Base-by-base conservation (phyloP, 352 stramenopile genomes). In the Blastocystis sp. region DNA sequence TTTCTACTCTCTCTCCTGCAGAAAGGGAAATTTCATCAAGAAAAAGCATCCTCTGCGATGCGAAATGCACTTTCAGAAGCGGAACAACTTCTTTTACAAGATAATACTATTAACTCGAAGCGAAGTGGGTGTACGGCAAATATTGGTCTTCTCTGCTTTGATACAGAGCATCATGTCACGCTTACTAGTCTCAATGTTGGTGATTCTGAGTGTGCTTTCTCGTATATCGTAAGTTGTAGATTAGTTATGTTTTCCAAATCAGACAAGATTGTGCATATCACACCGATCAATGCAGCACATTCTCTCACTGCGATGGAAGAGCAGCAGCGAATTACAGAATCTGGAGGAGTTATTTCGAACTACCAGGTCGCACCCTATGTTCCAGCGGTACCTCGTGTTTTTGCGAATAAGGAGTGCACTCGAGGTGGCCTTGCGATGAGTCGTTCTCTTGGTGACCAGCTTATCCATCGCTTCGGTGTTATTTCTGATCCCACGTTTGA, bases 371-470 rank as follows among this genome's bases (percentile, higher is more conserved):
- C n/a, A n/a, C 68, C 68, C 4, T 56, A 34, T 45, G 26, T 79
- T 43, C 68, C 68, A n/a, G 2, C 18, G 0, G 39, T 79, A 11
- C 68, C 68, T 18, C 41, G 34, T n/a, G 68, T 79, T 5, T 79
- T 79, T 50, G 50, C 50, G 9, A 63, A 79, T 41, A 63, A 79
- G 50, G 43, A 79, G 30, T 79, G 68, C 30, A 79, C 68, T 18
- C 68, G 68, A 64, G 68, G 68, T 7, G 68, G 68, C 9, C 45
- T 79, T 24, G 68, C 68, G 30, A 79, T 79, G 68, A 79, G 68
- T 56, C 68, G 68, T 34, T 63, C 43, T 16, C 55, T 79, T 62
- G 68, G 68, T 20, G 68, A 79, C 30, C 30, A 79, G 68, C 68
- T 79, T 20, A 79, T 79, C 3, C 68, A 79, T 50, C 43, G 50